Evolutionary conservation across 768 basidiomycete species (phyloP).

Genomic region (Lentinula detonsa): DNA sequence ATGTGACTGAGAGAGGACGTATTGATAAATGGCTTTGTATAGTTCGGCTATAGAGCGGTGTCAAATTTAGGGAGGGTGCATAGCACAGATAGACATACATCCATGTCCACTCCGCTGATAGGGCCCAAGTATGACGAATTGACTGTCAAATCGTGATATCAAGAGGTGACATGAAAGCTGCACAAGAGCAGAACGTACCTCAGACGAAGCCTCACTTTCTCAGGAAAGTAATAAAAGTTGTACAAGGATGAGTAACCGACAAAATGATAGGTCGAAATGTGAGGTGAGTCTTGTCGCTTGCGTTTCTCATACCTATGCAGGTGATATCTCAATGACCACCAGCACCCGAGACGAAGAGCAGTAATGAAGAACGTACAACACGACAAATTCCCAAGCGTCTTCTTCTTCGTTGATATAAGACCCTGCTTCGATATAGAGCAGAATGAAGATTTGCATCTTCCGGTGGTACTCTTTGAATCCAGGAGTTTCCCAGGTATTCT

Average conservation of each 20-base stretch:
- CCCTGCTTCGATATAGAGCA: conserved; percentile 93
- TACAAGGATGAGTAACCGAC: conserved; percentile 92
- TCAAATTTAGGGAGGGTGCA: background rate
- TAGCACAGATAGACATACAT: conserved; percentile 43
- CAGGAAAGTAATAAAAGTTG: conserved; percentile 94
- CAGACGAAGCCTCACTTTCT: conserved; percentile 78
- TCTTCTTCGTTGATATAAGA: conserved; percentile 94
- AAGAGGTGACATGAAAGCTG: conserved; percentile 1
- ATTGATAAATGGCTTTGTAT: conserved; percentile 80
- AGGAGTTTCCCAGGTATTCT: conserved; percentile 81
- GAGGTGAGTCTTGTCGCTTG: conserved; percentile 44
- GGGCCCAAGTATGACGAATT: conserved; percentile 90
- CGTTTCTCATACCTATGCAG: conserved; percentile 75
- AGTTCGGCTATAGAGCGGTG: conserved; percentile 57
- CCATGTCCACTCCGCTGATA: conserved; percentile 90
- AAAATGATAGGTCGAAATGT: conserved; percentile 76
- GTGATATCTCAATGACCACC: background rate
- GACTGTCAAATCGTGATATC: conserved; percentile 38
- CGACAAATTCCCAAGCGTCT: conserved; percentile 88
- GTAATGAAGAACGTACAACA: conserved; percentile 53
- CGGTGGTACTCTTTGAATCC: conserved; percentile 91
- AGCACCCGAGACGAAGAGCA: background rate
- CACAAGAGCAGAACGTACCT: conserved; percentile 46
- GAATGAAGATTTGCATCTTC: conserved; percentile 89
- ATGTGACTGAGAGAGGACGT: conserved; percentile 55